A percentile compares a stretch with the other conserved stretches of the same genome.
Conservation (phyloP, 116 monocot species). For the Posidonia oceanica region DNA sequence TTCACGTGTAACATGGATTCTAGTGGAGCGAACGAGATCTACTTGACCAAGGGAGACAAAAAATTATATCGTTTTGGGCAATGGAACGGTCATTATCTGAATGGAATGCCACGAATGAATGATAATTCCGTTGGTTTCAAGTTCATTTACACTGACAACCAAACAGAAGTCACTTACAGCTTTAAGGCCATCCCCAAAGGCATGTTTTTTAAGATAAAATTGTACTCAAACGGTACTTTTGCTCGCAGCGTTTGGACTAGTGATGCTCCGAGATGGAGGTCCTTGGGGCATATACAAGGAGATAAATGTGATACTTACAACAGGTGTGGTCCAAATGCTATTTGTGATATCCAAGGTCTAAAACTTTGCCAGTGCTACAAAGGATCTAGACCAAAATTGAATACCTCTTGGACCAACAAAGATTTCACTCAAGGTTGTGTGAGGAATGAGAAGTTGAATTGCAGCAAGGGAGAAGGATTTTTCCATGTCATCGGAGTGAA, state of each 20-base stretch:
- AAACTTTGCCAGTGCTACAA: slow-evolving; percentile 7
- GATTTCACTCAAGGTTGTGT: slow-evolving; percentile 10
- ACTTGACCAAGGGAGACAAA: neutral
- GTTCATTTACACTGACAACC: neutral
- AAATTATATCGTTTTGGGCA: neutral
- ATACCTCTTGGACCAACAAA: neutral
- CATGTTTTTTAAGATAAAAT: neutral
- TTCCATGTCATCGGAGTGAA: neutral
- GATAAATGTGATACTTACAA: slow-evolving; percentile 8
- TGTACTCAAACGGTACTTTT: neutral
- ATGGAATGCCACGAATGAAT: neutral
- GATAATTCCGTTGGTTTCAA: neutral
- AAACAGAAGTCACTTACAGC: slow-evolving; percentile 1
- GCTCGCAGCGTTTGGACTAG: neutral
- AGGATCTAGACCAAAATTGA: slow-evolving; percentile 13
- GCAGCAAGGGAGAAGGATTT: slow-evolving; percentile 13
- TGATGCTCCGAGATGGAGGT: neutral
- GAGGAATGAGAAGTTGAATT: slow-evolving; percentile 11
- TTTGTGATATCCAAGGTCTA: slow-evolving; percentile 11
- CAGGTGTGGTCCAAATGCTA: slow-evolving; percentile 15
- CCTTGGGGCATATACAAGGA: neutral
- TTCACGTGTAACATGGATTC: slow-evolving; percentile 5
- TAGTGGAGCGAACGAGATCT: neutral
- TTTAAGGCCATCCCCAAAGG: neutral
- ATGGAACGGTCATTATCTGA: slow-evolving; percentile 4